Evolutionary conservation across 2,329 filamentous ascomycete genomes (phyloP), one percentile per base, ranked within the genome.

Genomic region (Hypoxylon rubiginosum): DNA sequence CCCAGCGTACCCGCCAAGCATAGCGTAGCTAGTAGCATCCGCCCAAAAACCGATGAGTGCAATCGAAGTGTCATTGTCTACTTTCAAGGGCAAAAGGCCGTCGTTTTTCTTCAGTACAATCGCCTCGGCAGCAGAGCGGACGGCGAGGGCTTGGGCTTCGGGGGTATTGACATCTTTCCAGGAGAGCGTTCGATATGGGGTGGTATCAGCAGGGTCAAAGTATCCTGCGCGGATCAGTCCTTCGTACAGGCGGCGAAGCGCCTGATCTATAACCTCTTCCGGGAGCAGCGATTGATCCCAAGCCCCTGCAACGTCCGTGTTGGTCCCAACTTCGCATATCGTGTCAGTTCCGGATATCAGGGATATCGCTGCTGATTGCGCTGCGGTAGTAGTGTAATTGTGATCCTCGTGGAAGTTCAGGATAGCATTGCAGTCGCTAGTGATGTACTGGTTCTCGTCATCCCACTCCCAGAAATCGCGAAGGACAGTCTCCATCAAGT

Each of bases 391-490:
- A n/a, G 78, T 79, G 50, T 79, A 82, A 41, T 81, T 74, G 45
- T 82, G 81, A 34, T 79, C 75, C 17, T 74, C 79, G 68, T 81
- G 88, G 58, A 91, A 83, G 71, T 90, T 85, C 46, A 84, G 80
- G 0, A 91, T 81, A 0, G 90, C 85, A 60, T 89, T 88, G 69
- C 90, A 92, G 72, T 92, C 90, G 15, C 84, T 87, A 0, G 87
- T 88, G 36, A 92, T 83, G 73, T 85, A 90, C 66, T 90, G 86
- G 53, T 88, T 83, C 46, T 87, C 82, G 2, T 84, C 82, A 0
- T 83, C 86, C 83, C 89, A 92, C 46, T 82, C 83, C 87, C 90
- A 92, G 71, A 88, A 86, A 48, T 90, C 85, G 1, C 90, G 83
- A 2, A 92, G 81, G 13, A 92, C 80, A 0, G 85, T 85, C 66